Base-by-base conservation (phyloP, 371 early-diverging fungal species). In the Dipsacomyces acuminosporus region DNA sequence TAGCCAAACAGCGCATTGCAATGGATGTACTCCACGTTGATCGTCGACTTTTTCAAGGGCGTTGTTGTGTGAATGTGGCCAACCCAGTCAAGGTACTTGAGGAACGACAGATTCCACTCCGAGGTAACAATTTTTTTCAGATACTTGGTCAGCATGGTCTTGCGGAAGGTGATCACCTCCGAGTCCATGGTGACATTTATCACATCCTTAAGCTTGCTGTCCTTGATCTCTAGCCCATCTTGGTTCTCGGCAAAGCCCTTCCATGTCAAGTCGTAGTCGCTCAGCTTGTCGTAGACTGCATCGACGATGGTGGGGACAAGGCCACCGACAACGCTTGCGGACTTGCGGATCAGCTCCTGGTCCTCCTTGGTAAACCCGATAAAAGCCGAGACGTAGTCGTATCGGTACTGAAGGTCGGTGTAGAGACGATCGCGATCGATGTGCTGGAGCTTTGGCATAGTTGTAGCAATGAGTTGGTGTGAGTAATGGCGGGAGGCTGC, bases 11-110 rank as follows among this genome's bases (percentile, higher is more conserved):
- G 71, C 0, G 89, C 89, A 36, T 85, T 85, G 67, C 80, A 74
- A 66, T 91, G 91, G 54, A 91, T 82, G 58, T 89, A 83, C 30
- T 91, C 91, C 35, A 91, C 90, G 41, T 88, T 84, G 65, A 89
- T 88, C 45, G 78, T 82, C 22, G 82, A 79, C 69, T 80, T 84
- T 67, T 90, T 91, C 51, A 71, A 71, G 33, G 85, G 85, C 14
- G 85, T 87, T 26, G 84, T 82, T 44, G 81, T 81, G 64, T 80
- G 81, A 47, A 87, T 84, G 59, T 84, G 80, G 34, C 84, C 86
- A 21, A 84, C 85, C 76, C 82, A 85, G 48, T 87, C 90, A 36
- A 91, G 76, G 60, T 91, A 91, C 52, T 80, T 81, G 48, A 91
- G 66, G 70, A 87, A 82, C 15, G 75, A 73, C 25, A 77, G 82